Base-by-base conservation (phyloP, 163 green algal genomes). In the Chloromonas sp. region DNA sequence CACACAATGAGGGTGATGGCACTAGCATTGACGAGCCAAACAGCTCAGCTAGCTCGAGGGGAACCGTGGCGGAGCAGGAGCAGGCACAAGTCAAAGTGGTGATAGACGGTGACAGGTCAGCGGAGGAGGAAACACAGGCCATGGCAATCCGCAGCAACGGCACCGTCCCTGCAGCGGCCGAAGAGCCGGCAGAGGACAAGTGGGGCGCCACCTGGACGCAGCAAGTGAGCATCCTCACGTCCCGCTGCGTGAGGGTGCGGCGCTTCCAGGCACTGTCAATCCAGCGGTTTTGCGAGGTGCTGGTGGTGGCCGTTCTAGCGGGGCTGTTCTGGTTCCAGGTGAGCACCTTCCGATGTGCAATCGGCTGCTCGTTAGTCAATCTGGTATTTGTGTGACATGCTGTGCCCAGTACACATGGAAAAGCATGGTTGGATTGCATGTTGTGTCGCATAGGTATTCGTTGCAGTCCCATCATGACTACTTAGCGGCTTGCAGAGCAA, bases 321-420 rank as follows among this genome's bases (percentile, higher is more conserved):
- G 95, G 95, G 70, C 82, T 94, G 76, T 95, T 97, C 77, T 98
- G 95, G 93, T 93, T 88, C 58, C 87, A 89, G 74, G 13, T 81
- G 0, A 74, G 83, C 70, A 61, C 61, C 1, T 36, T 36, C 36
- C 36, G 36, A 36, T 36, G 36, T 36, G 36, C 36, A 36, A 36
- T 36, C 36, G 36, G 36, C 36, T 36, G 36, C 36, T 36, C 36
- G 36, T 36, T 36, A 36, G 36, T 36, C 36, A 36, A 36, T 36
- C 36, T 36, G 36, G 36, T 36, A 36, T 36, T 36, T 36, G 36
- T 36, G 36, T 36, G 36, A 36, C 36, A 36, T 36, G 36, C 36
- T 36, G 36, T 36, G 36, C 36, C 36, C 36, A 36, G 36, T 36
- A 36, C 36, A 36, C 36, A 36, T 36, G 36, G 36, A 36, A 36